Base-by-base conservation (phyloP, 768 basidiomycete genomes). In the Tylopilus vinaceipallidus region DNA sequence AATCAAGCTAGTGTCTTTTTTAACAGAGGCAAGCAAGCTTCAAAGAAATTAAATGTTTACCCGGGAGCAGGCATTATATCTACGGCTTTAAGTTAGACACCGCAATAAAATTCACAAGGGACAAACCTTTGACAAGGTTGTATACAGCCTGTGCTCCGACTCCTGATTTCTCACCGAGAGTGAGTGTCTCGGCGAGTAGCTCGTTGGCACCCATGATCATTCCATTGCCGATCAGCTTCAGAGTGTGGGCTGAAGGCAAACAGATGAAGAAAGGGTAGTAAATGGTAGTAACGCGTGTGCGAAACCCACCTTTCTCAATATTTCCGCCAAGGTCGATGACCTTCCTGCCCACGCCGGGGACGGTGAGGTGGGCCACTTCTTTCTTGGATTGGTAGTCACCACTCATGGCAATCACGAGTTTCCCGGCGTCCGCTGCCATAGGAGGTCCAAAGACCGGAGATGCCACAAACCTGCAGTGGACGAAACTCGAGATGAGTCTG, bases 361-460 rank as follows among this genome's bases (percentile, higher is more conserved):
- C 82, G 24, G 91, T 74, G n/a, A 87, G 72, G 61, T 89, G 79
- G 1, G 83, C 83, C 8, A 86, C 79, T 61, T 87, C 81, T 62
- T 90, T 87, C 76, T 93, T 95, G 36, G 86, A 84, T 52, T 85
- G 83, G 58, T 80, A 78, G 62, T 92, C 86, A 5, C 93, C 92
- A 9, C 84, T 83, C 79, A 95, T 85, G 38, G 84, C 77, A 36
- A 91, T 73, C 32, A 94, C 58, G 19, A 95, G 78, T 44, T 83
- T 75, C 1, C 80, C 82, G 4, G 74, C 74, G 24, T 82, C 80
- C 0, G 91, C 91, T 17, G 74, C 80, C 19, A 73, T 61, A 11
- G 91, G 88, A 6, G 84, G 71, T 6, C 86, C 86, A 53, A 94
- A 88, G 19, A 95, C 84, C 3, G 91, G 93, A 36, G 81, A 82